Evolutionary conservation across 2,329 filamentous ascomycete genomes (phyloP).

Genomic region (Neoarthrinium moseri): DNA sequence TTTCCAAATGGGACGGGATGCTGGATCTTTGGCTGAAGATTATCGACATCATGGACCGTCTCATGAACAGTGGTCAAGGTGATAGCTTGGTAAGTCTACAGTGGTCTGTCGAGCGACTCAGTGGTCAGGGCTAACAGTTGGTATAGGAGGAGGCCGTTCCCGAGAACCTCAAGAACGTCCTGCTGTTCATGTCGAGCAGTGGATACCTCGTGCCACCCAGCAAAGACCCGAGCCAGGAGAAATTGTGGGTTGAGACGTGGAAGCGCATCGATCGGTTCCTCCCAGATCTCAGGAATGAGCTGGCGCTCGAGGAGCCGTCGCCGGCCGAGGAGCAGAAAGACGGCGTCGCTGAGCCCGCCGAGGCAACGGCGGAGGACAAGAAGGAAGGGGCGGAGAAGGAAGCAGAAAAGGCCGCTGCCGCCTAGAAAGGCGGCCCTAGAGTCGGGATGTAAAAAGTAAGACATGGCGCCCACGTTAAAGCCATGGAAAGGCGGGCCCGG

Average conservation of each 20-base stretch:
- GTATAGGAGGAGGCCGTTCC: constrained; percentile 86
- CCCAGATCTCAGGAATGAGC: constrained; percentile 56
- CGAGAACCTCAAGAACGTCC: constrained; percentile 92
- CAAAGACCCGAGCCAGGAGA: constrained; percentile 52
- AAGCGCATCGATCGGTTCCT: constrained; percentile 65
- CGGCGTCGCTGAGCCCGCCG: background rate
- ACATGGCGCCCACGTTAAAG: too few species aligned
- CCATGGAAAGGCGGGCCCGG: too few species aligned
- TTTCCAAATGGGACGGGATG: constrained; percentile 86
- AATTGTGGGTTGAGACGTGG: constrained; percentile 62
- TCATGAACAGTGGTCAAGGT: constrained; percentile 94
- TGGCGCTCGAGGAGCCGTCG: constrained; percentile 47
- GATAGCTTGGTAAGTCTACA: constrained; percentile 76
- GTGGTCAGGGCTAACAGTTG: constrained; percentile 15
- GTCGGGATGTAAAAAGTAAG: too few species aligned
- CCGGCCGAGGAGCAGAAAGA: constrained; percentile 14
- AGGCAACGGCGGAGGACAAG: constrained; percentile 1
- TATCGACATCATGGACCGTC: constrained; percentile 88
- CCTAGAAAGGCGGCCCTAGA: too few species aligned
- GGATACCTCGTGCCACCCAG: constrained; percentile 76
- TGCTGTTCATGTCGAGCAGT: constrained; percentile 91
- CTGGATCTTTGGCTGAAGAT: constrained; percentile 90
- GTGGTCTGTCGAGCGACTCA: too few species aligned
- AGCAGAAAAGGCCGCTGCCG: background rate
- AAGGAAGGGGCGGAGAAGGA: background rate